Percentiles rank a stretch among this genome's conserved stretches.
phyloP scores from a whole-genome alignment of 108 stramenopile genomes.

The Cyclotella choctawhatcheeana region DNA sequence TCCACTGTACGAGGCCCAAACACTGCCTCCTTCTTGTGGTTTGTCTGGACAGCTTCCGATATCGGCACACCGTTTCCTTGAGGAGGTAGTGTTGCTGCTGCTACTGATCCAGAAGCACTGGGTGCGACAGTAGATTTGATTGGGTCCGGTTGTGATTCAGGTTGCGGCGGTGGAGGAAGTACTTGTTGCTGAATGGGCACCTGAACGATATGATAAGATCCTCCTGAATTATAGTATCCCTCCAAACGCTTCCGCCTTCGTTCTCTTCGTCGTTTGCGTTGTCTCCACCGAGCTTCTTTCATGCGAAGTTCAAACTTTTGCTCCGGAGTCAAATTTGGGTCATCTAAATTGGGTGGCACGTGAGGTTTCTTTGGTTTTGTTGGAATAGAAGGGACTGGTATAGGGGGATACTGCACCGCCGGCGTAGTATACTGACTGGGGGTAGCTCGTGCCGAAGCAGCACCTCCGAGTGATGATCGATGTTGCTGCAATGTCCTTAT shows the following conservation, averaged over 20 bases:
- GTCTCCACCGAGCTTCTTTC: slow-evolving; percentile 47
- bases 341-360: slow-evolving; percentile 34
- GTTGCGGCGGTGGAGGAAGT: background rate
- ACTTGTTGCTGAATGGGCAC: background rate
- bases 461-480: background rate
- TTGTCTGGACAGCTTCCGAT: background rate
- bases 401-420: background rate
- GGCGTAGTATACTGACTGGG: too few relatives aligned
- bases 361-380: slow-evolving; percentile 41
- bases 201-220: background rate
- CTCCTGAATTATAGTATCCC: background rate
- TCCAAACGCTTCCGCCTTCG: slow-evolving; percentile 38
- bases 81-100: background rate
- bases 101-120: background rate
- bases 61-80: background rate
- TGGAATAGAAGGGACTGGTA: background rate
- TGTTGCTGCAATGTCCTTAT: slow-evolving; percentile 1
- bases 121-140: background rate
- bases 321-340: slow-evolving; percentile 26
- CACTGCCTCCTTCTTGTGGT: slow-evolving; percentile 50
- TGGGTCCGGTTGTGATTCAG: background rate
- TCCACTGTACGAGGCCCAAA: slow-evolving; percentile 69
- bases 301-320: slow-evolving; percentile 32
- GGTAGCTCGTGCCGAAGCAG: background rate
- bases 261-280: slow-evolving; percentile 43